phyloP scores from a whole-genome alignment of 345 rosid species.

The Brassica rapa region DNA sequence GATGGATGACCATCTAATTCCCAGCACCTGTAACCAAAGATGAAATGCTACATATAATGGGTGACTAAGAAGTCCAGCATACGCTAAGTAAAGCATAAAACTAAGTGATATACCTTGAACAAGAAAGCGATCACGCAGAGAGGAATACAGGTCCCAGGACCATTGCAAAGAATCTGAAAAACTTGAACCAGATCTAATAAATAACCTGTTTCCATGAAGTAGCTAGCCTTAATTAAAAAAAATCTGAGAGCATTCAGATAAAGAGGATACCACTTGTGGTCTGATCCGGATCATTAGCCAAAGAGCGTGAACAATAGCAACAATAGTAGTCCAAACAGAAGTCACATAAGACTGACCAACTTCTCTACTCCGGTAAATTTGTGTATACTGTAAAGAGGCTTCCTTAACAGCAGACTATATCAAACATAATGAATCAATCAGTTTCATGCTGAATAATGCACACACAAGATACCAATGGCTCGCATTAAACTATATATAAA shows the following conservation, averaged over 20 bases:
- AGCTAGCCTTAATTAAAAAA: neutral
- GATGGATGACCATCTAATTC: conserved; percentile 78
- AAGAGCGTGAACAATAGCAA: conserved; percentile 52
- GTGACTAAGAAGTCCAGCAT: too few relatives aligned
- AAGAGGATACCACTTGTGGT: conserved; percentile 80
- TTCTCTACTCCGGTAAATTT: conserved; percentile 91
- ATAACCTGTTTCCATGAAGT: neutral
- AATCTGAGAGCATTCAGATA: neutral
- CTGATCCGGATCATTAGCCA: conserved; percentile 78
- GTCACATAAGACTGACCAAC: conserved; percentile 93
- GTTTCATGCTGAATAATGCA: too few relatives aligned
- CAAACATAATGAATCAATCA: conserved; percentile 9
- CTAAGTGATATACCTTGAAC: conserved; percentile 58
- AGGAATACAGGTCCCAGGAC: conserved; percentile 96
- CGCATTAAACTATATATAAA: conserved; percentile 11
- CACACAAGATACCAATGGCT: too few relatives aligned
- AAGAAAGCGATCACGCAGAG: conserved; percentile 71
- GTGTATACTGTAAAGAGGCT: conserved; percentile 51
- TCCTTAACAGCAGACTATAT: conserved; percentile 44
- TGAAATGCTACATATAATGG: neutral
- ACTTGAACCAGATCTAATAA: neutral
- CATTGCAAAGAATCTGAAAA: conserved; percentile 84
- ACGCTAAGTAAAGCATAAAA: too few relatives aligned
- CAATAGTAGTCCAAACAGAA: conserved; percentile 50
- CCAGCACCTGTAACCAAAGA: conserved; percentile 53